phyloP scores from a whole-genome alignment of 2,329 filamentous ascomycete species.

The Venturia pyrina region DNA sequence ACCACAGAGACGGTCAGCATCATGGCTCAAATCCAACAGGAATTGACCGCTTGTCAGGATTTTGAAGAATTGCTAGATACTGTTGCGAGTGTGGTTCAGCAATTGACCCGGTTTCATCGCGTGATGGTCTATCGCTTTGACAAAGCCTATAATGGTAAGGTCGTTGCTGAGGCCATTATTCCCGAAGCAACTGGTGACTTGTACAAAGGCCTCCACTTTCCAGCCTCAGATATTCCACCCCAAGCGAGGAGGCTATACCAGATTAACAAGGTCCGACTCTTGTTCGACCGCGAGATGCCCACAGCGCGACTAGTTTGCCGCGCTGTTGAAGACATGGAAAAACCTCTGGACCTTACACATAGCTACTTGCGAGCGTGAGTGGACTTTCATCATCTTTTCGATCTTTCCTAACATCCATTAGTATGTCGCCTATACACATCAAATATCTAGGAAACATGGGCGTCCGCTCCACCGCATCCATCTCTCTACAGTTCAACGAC shows the following conservation, averaged over 20 bases:
- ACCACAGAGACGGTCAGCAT: conserved; percentile 88
- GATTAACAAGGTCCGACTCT: conserved; percentile 75
- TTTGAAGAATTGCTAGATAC: conserved; percentile 69
- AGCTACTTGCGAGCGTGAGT: conserved; percentile 60
- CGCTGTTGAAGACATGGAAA: conserved; percentile 59
- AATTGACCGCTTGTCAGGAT: conserved; percentile 60
- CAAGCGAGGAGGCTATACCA: conserved; percentile 81
- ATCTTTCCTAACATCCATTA: background rate
- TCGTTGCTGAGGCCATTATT: conserved; percentile 80
- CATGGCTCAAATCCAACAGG: conserved; percentile 84
- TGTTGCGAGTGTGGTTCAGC: conserved; percentile 74
- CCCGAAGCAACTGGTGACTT: conserved; percentile 71
- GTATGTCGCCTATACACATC: conserved; percentile 78
- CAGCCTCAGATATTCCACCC: conserved; percentile 74
- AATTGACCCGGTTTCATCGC: conserved; percentile 80
- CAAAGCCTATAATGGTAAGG: conserved; percentile 67
- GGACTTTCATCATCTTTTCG: background rate
- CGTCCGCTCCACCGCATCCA: conserved; percentile 88
- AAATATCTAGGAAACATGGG: conserved; percentile 85
- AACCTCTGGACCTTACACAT: conserved; percentile 72
- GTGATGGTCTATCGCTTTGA: conserved; percentile 94
- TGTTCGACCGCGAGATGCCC: conserved; percentile 74
- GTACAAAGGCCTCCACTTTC: conserved; percentile 81
- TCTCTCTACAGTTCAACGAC: conserved; percentile 76
- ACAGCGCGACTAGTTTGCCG: conserved; percentile 76